Evolutionary conservation across 306 rosid genomes (phyloP), one percentile per base, ranked within the genome.

Genomic region (Sesbania bispinosa): DNA sequence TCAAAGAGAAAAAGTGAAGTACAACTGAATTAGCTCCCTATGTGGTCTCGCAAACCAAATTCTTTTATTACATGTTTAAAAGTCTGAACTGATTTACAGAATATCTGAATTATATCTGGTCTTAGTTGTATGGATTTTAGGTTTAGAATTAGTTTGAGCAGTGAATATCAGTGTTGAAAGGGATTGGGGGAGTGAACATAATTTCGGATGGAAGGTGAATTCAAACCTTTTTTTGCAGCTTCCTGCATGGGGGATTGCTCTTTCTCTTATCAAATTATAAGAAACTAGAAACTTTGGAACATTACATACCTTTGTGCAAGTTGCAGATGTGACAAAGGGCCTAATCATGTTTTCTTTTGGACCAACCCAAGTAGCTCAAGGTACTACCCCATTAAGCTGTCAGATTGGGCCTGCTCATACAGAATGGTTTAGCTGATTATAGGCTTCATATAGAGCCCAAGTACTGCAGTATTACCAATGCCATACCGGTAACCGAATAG

Each of bases 161-260:
- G 76, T 48, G 29, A 62, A 39, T 18, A 30, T 48, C 53, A 42
- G 1, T 14, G 52, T 5, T 39, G 82, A 55, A 80, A 68, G 21
- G 29, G 81, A 82, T 16, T 38, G 32, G 21, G 11, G 32, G 48
- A 21, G 63, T 79, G 76, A 75, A 76, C 68, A 29, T 38, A 30
- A 47, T 20, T 9, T 35, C 19, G 67, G 69, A 59, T 67, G 26
- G 19, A 45, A 52, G 29, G 18, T 62, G 30, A 39, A 66, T 46
- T 26, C 58, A 24, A 54, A 15, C 1, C 4, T 1, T 1, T 32
- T 55, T 36, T 52, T 62, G 74, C 62, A 45, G 19, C 7, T 24
- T 45, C 11, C 4, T 32, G 47, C 0, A 57, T 68, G 54, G 29
- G 41, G 6, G 5, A 62, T 68, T 30, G 15, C 27, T 57, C 24